These are phyloP conservation scores for Saturnispora zaruensis DNA, from an alignment of 805 yeast species.

Conservation along the genomic window DNA sequence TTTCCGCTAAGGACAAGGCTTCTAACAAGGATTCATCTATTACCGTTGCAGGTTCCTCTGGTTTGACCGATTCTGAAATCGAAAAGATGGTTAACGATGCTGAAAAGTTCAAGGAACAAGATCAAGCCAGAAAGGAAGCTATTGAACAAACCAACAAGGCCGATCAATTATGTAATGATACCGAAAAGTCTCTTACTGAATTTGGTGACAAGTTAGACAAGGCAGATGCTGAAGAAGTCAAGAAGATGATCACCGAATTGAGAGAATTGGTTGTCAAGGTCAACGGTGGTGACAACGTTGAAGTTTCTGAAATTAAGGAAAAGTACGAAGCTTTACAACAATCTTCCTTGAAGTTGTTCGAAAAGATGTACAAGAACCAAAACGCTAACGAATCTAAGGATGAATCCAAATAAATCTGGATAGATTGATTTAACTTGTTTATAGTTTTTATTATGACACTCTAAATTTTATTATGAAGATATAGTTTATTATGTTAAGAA, in stretches of 20 bases:
- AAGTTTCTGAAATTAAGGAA: conserved; percentile 51
- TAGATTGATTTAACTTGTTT: neutral
- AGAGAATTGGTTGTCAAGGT: conserved; percentile 61
- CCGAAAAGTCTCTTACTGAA: conserved; percentile 76
- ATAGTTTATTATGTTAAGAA: conserved; percentile 1
- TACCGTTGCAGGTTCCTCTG: conserved; percentile 62
- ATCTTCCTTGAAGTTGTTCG: conserved; percentile 68
- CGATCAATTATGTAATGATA: conserved; percentile 74
- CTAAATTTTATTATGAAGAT: neutral
- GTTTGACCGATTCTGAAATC: conserved; percentile 62
- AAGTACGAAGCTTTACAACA: conserved; percentile 70
- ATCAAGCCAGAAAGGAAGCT: conserved; percentile 49
- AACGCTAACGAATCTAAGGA: conserved; percentile 15
- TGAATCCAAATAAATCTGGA: conserved; percentile 11
- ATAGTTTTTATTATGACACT: conserved; percentile 2
- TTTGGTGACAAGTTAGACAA: conserved; percentile 54
- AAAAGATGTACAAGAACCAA: conserved; percentile 48
- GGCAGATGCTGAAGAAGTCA: conserved; percentile 40
- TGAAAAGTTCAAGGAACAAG: conserved; percentile 49
- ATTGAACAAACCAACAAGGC: conserved; percentile 71
- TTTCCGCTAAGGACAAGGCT: conserved; percentile 71
- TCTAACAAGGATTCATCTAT: conserved; percentile 72
- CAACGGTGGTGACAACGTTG: conserved; percentile 42
- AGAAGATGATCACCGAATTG: conserved; percentile 46
- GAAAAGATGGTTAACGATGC: conserved; percentile 58